A percentile compares a stretch with the other conserved stretches of the same genome.
Evolutionary conservation across 106 monocot genomes (phyloP).

Genomic region (Dioscorea zingiberensis): DNA sequence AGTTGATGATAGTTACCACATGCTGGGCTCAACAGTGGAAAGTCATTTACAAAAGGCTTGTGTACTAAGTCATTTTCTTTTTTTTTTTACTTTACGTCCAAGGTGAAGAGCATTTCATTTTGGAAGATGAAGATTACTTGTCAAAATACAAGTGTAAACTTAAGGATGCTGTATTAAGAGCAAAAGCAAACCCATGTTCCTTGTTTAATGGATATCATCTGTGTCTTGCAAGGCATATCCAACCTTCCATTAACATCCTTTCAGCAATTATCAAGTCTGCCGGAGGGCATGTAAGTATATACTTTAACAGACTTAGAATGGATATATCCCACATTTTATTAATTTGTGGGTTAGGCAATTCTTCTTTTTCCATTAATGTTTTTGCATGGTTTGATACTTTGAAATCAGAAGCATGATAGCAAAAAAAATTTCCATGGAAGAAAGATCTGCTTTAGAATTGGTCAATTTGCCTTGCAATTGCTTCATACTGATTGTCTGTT

Average conservation of each 20-base stretch:
- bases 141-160: slow-evolving; percentile 54
- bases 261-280: slow-evolving; percentile 48
- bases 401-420: too few relatives aligned
- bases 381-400: too few relatives aligned
- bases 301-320: too few relatives aligned
- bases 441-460: too few relatives aligned
- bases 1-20: background rate
- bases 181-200: slow-evolving; percentile 42
- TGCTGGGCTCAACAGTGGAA: background rate
- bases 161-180: slow-evolving; percentile 54
- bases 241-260: slow-evolving; percentile 49
- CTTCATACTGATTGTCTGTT: too few relatives aligned
- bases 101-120: slow-evolving; percentile 54
- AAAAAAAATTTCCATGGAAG: too few relatives aligned
- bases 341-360: too few relatives aligned
- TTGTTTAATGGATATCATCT: slow-evolving; percentile 58
- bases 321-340: too few relatives aligned
- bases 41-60: background rate
- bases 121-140: slow-evolving; percentile 59
- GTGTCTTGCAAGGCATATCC: slow-evolving; percentile 60
- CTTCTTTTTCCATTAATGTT: too few relatives aligned
- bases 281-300: slow-evolving; percentile 64
- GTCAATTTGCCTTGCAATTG: too few relatives aligned
- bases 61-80: background rate
- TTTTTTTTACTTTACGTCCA: too few relatives aligned